phyloP scores from a whole-genome alignment of 1,284 basidiomycete species.

The Ceratorhiza oryzae-sativae region DNA sequence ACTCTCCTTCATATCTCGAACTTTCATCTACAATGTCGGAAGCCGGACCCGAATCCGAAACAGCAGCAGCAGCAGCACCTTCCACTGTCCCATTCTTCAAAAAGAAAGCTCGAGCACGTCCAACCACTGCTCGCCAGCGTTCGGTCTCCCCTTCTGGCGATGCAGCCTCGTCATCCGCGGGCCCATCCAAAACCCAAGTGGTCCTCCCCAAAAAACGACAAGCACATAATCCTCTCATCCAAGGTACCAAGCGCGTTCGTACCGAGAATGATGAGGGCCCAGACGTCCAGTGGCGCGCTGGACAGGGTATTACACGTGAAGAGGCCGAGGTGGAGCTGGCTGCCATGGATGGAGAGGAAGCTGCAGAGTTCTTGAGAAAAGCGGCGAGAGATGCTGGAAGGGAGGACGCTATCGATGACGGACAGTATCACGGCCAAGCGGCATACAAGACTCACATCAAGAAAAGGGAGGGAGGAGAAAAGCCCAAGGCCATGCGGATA shows the following conservation, averaged over 20 bases:
- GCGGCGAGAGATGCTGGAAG: conserved; percentile 61
- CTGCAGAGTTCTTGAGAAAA: conserved; percentile 74
- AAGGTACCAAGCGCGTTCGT: conserved; percentile 77
- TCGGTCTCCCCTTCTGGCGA: conserved; percentile 50
- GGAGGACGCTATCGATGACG: conserved; percentile 74
- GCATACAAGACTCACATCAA: conserved; percentile 85
- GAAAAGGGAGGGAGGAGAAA: conserved; percentile 70
- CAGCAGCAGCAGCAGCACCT: conserved; percentile 10
- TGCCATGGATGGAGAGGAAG: conserved; percentile 73
- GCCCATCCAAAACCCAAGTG: conserved; percentile 65
- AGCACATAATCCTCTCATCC: conserved; percentile 73
- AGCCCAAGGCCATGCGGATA: conserved; percentile 88
- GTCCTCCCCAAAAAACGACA: conserved; percentile 76
- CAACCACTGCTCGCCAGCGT: conserved; percentile 67
- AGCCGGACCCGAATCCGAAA: no score
- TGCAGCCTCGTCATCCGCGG: conserved; percentile 34
- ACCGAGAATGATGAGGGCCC: conserved; percentile 72
- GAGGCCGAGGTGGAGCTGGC: conserved; percentile 71
- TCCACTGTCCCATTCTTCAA: conserved; percentile 79
- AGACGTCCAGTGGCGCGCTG: conserved; percentile 79
- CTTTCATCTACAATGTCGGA: conserved; percentile 36
- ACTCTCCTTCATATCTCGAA: not conserved
- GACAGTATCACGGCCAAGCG: conserved; percentile 85
- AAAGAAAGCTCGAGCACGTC: conserved; percentile 73
- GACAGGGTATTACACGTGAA: conserved; percentile 64